Conservation (phyloP, 768 basidiomycete genomes). For the Psilocybe sp. region DNA sequence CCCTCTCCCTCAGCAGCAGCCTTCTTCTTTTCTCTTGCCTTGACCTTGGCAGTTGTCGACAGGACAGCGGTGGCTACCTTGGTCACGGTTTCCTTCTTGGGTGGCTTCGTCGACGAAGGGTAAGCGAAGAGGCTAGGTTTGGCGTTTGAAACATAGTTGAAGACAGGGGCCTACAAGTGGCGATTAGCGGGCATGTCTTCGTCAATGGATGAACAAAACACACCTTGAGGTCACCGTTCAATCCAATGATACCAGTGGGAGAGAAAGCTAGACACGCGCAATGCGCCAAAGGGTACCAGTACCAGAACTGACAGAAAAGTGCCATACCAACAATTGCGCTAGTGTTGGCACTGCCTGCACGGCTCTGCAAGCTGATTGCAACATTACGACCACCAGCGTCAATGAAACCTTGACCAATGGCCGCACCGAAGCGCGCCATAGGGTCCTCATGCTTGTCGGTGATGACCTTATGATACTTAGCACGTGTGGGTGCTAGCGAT, state of each 20-base stretch:
- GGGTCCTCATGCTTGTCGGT: conserved; percentile 98
- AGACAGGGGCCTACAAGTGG: conserved; percentile 75
- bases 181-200: conserved; percentile 6
- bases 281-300: conserved; percentile 98
- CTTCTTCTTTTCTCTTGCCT: conserved; percentile 91
- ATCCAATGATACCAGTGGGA: conserved; percentile 91
- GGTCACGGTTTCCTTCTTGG: conserved; percentile 87
- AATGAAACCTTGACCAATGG: conserved; percentile 93
- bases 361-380: conserved; percentile 90
- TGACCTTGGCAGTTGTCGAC: conserved; percentile 96
- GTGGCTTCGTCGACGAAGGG: conserved; percentile 80
- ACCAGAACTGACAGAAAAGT: conserved; percentile 99
- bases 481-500: conserved; percentile 74
- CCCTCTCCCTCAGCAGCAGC: conserved; percentile 76
- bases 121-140: conserved; percentile 92
- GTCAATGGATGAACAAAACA: not conserved
- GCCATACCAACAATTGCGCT: conserved; percentile 97
- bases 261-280: conserved; percentile 91
- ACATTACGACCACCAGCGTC: conserved; percentile 97
- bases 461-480: conserved; percentile 87
- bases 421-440: conserved; percentile 97
- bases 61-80: conserved; percentile 95
- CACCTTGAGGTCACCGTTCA: conserved; percentile 85
- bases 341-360: conserved; percentile 90
- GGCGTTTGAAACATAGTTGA: conserved; percentile 89